These are phyloP conservation scores for Schizosaccharomyces lindneri DNA, from an alignment of 805 yeast species.

Conservation along the genomic window DNA sequence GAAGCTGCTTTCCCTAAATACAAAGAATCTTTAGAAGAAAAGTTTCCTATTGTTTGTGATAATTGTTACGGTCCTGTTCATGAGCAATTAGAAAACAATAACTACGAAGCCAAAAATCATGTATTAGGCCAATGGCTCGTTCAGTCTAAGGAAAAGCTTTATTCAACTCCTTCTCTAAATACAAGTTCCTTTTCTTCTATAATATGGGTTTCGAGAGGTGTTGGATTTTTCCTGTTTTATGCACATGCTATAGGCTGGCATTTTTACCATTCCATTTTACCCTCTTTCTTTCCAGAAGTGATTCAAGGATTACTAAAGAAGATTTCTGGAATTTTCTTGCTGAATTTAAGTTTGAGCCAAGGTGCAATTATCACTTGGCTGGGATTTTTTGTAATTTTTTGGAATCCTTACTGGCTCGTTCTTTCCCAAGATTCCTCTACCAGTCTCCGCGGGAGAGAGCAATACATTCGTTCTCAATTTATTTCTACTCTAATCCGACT, in stretches of 20 bases:
- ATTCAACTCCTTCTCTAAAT: not conserved
- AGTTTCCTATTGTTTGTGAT: slow-evolving; percentile 5
- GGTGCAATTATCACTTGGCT: not conserved
- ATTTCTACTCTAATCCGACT: not conserved
- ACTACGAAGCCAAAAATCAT: slow-evolving; percentile 6
- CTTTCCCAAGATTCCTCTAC: not conserved
- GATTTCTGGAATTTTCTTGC: not conserved
- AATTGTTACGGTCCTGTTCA: slow-evolving; percentile 5
- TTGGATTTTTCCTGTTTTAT: not conserved
- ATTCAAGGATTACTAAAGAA: not conserved
- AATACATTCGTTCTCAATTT: not conserved
- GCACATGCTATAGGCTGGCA: not conserved
- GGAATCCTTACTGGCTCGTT: not conserved
- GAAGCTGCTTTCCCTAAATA: slow-evolving; percentile 3
- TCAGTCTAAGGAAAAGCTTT: not conserved
- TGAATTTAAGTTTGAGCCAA: not conserved
- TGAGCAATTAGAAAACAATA: slow-evolving; percentile 3
- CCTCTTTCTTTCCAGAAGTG: not conserved
- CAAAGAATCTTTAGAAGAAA: slow-evolving; percentile 3
- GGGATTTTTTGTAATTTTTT: not conserved
- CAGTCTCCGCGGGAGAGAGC: not conserved
- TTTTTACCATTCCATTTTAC: not conserved
- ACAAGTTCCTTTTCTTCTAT: not conserved
- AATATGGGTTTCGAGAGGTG: not conserved
- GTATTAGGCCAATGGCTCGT: slow-evolving; percentile 4